These are phyloP conservation scores for Picea sitchensis DNA, from an alignment of 75 land plant species.

Conservation along the genomic window DNA sequence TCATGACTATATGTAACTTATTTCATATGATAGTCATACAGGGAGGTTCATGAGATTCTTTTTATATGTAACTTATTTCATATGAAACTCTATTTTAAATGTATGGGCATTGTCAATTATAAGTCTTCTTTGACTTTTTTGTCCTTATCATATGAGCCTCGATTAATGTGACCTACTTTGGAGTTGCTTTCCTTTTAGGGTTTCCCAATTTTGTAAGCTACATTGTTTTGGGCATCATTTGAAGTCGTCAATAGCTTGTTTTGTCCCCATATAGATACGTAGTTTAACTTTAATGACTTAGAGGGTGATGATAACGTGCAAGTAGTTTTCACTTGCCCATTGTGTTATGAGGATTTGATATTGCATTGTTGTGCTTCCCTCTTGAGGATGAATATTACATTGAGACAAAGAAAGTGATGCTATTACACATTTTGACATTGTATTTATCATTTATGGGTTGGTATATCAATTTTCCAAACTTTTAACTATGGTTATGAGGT, in stretches of 20 bases:
- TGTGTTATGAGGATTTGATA: constrained; percentile 61
- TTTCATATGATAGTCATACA: too few relatives aligned
- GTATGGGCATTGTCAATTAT: background rate
- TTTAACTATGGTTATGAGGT: too few relatives aligned
- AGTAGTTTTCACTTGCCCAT: constrained; percentile 63
- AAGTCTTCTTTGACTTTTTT: too few relatives aligned
- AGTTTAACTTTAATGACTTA: constrained; percentile 40
- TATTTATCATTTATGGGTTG: background rate
- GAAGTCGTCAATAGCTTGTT: background rate
- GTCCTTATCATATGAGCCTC: background rate
- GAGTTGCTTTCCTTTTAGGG: background rate
- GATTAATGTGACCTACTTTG: background rate
- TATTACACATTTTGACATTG: background rate
- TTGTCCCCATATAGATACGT: constrained; percentile 23
- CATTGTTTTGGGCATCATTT: background rate
- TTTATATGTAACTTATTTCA: background rate
- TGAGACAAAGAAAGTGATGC: constrained; percentile 19
- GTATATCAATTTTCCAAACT: background rate
- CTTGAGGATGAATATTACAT: constrained; percentile 61
- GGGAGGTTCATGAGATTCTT: too few relatives aligned
- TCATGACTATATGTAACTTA: too few relatives aligned
- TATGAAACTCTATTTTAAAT: background rate
- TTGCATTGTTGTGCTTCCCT: constrained; percentile 55
- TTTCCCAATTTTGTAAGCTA: background rate
- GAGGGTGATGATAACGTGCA: constrained; percentile 52